Conservation (phyloP, 495 filamentous ascomycete genomes). For the Astrothelium macrocarpum region DNA sequence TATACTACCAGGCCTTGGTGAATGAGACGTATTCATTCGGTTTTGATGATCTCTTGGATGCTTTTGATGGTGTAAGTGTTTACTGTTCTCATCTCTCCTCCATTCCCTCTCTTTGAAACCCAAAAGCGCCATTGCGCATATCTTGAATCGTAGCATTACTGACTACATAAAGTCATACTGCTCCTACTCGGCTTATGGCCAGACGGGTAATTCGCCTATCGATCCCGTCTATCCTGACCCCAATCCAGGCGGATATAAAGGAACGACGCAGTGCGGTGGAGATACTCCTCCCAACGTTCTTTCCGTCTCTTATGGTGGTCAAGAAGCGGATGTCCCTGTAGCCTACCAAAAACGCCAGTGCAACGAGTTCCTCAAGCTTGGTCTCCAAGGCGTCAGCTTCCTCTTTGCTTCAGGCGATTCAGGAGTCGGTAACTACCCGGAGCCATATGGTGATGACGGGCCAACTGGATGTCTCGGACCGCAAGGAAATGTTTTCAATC, state of each 20-base stretch:
- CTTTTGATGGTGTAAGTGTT: constrained; percentile 9
- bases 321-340: constrained; percentile 14
- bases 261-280: constrained; percentile 9
- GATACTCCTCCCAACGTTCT: constrained; percentile 9
- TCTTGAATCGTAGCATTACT: neutral
- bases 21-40: constrained; percentile 5
- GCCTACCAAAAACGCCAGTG: constrained; percentile 35
- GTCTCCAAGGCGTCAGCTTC: constrained; percentile 35
- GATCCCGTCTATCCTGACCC: constrained; percentile 7
- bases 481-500: constrained; percentile 26
- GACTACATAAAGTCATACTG: constrained; percentile 5
- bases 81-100: too few species aligned
- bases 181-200: constrained; percentile 12
- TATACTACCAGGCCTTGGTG: constrained; percentile 3
- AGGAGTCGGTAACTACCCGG: constrained; percentile 30
- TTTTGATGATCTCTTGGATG: constrained; percentile 11
- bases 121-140: neutral
- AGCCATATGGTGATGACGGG: constrained; percentile 3
- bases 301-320: constrained; percentile 10
- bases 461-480: constrained; percentile 9
- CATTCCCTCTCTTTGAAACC: neutral
- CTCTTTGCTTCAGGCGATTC: constrained; percentile 37
- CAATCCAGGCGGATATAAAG: constrained; percentile 8
- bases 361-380: constrained; percentile 44
- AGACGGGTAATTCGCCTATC: constrained; percentile 11